Conservation (phyloP, 1,139 yeast species). For the Scheffersomyces illinoinensis region DNA sequence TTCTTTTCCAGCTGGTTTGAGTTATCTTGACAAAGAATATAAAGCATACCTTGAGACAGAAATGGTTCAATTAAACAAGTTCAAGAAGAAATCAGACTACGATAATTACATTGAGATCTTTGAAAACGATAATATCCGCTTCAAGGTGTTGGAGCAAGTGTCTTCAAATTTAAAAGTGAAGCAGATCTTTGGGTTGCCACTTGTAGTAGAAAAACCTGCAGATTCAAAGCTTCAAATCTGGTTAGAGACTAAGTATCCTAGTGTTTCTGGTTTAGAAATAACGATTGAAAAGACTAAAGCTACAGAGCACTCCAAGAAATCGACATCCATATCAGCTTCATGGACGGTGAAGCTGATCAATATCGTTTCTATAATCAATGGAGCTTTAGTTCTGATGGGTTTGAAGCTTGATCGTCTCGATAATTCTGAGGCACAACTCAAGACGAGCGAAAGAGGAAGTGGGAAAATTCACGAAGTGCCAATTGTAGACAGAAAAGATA, state of each 20-base stretch:
- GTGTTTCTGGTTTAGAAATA: constrained; percentile 32
- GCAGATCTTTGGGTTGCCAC: constrained; percentile 32
- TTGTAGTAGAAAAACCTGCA: constrained; percentile 15
- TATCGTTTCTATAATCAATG: constrained; percentile 18
- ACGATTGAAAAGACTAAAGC: constrained; percentile 11
- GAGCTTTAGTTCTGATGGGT: constrained; percentile 24
- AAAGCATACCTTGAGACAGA: constrained; percentile 15
- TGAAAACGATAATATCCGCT: constrained; percentile 24
- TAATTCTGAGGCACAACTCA: constrained; percentile 19
- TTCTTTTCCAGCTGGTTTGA: constrained; percentile 25
- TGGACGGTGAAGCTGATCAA: constrained; percentile 34
- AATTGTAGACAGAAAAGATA: constrained; percentile 6
- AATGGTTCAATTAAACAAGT: constrained; percentile 11
- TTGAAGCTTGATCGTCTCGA: constrained; percentile 26
- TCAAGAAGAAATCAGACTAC: constrained; percentile 6
- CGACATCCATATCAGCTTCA: constrained; percentile 5
- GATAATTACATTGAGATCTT: constrained; percentile 15
- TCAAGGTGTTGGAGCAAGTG: constrained; percentile 29
- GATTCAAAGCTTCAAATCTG: constrained; percentile 24
- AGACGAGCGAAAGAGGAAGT: constrained; percentile 24
- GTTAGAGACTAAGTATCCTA: constrained; percentile 31
- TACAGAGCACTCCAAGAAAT: neutral
- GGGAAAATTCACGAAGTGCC: constrained; percentile 23
- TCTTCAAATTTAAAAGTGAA: constrained; percentile 22
- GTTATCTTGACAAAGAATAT: constrained; percentile 27